Evolutionary conservation across 208 protist species (phyloP).

Genomic region (Crithidia expoeki): DNA sequence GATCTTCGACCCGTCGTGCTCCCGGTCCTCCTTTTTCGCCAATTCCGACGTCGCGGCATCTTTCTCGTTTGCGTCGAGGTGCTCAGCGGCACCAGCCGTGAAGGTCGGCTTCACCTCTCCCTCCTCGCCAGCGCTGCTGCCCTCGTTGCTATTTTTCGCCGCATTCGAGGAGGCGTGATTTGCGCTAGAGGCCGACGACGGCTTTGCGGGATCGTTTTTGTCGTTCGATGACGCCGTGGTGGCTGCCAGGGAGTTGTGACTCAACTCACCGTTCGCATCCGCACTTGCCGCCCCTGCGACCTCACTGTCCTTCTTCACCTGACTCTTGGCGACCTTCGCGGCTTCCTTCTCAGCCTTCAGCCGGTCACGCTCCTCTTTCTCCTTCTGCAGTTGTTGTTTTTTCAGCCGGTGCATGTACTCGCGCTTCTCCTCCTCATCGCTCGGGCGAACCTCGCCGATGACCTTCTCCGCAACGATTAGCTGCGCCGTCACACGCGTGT

Average conservation of each 20-base stretch:
- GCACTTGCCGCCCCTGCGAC: background rate
- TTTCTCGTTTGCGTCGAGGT: slow-evolving; percentile 20
- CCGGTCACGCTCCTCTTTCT: slow-evolving; percentile 34
- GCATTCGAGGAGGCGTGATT: slow-evolving; percentile 1
- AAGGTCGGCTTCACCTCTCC: slow-evolving; percentile 11
- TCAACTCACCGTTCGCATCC: background rate
- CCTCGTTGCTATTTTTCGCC: slow-evolving; percentile 16
- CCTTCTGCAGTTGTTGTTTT: too few relatives aligned
- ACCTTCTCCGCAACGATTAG: slow-evolving; percentile 38
- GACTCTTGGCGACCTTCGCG: slow-evolving; percentile 25
- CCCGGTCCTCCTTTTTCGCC: slow-evolving; percentile 13
- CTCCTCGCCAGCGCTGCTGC: slow-evolving; percentile 1
- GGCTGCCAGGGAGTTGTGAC: background rate
- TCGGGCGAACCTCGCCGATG: slow-evolving; percentile 15
- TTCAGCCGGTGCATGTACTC: slow-evolving; percentile 32
- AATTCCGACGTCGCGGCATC: background rate
- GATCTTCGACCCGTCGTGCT: slow-evolving; percentile 14
- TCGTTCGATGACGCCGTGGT: background rate
- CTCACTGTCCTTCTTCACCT: slow-evolving; percentile 17
- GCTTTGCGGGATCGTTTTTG: background rate
- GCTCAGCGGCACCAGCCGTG: slow-evolving; percentile 17
- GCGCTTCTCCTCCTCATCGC: slow-evolving; percentile 25
- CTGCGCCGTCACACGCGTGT: slow-evolving; percentile 38
- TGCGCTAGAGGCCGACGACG: slow-evolving; percentile 2
- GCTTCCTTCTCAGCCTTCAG: slow-evolving; percentile 29